These are phyloP conservation scores for Xerocomus spinulosus DNA, from an alignment of 768 basidiomycete species.

Conservation along the genomic window DNA sequence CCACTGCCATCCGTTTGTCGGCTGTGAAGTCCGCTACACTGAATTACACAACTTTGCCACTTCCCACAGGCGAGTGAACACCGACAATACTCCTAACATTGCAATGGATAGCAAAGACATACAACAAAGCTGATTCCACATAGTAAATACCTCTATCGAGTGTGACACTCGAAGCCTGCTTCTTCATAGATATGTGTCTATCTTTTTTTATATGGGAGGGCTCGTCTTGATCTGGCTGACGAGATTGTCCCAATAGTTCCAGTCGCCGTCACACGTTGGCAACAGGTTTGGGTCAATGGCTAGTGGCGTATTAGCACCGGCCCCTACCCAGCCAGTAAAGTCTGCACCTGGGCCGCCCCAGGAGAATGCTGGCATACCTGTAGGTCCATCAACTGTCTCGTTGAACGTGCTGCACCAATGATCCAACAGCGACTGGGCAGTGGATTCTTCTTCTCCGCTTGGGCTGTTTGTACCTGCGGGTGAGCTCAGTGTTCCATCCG, in stretches of 20 bases:
- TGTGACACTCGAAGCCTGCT: slow-evolving; percentile 6
- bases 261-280: slow-evolving; percentile 60
- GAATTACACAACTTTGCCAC: neutral
- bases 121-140: slow-evolving; percentile 7
- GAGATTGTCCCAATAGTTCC: slow-evolving; percentile 77
- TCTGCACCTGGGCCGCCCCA: slow-evolving; percentile 62
- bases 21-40: no score
- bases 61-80: no score
- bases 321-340: slow-evolving; percentile 55
- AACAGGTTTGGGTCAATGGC: slow-evolving; percentile 44
- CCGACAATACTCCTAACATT: no score
- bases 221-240: slow-evolving; percentile 51
- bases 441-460: slow-evolving; percentile 63
- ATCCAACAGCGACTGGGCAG: slow-evolving; percentile 75
- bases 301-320: slow-evolving; percentile 32
- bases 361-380: slow-evolving; percentile 44
- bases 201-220: slow-evolving; percentile 26
- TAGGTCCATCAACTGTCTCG: slow-evolving; percentile 51
- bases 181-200: slow-evolving; percentile 5
- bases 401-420: slow-evolving; percentile 84
- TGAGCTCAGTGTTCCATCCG: slow-evolving; percentile 48
- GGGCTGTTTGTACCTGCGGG: slow-evolving; percentile 69
- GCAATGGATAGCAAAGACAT: slow-evolving; percentile 3
- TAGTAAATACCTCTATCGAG: slow-evolving; percentile 7
- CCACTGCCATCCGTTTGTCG: slow-evolving; percentile 15